Evolutionary conservation across 2,329 filamentous ascomycete genomes (phyloP).

Genomic region (Fusarium verrucosum): DNA sequence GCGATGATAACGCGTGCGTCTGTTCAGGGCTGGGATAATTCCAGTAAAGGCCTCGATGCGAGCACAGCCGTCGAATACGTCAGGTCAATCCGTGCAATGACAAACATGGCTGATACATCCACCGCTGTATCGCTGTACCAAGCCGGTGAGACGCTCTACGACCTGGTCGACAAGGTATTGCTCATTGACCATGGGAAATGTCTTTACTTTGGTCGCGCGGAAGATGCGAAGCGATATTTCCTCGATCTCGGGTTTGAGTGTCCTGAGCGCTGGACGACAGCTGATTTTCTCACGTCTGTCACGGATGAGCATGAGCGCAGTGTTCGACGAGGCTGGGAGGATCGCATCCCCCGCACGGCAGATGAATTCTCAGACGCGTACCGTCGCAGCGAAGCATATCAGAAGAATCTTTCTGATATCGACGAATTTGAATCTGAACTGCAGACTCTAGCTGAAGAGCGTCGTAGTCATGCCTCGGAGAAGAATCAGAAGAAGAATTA

Average conservation of each 20-base stretch:
- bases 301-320: conserved; percentile 77
- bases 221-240: conserved; percentile 74
- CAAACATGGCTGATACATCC: conserved; percentile 75
- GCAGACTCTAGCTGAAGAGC: conserved; percentile 55
- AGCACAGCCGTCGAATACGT: conserved; percentile 79
- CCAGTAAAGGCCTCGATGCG: conserved; percentile 75
- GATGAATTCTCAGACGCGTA: conserved; percentile 74
- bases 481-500: conserved; percentile 75
- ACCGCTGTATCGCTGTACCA: conserved; percentile 78
- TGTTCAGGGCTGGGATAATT: conserved; percentile 79
- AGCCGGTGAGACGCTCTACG: conserved; percentile 71
- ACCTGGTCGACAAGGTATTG: conserved; percentile 78
- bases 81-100: conserved; percentile 69
- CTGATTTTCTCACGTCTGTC: conserved; percentile 81
- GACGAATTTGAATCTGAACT: conserved; percentile 70
- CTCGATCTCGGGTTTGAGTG: conserved; percentile 76
- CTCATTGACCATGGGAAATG: conserved; percentile 78
- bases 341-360: conserved; percentile 73
- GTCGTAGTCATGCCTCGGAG: conserved; percentile 70
- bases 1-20: conserved; percentile 67
- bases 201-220: conserved; percentile 74
- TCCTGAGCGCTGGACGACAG: conserved; percentile 75
- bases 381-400: conserved; percentile 68
- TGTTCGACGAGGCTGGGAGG: conserved; percentile 72
- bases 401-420: conserved; percentile 68